Evolutionary conservation across 352 stramenopile genomes (phyloP).

Genomic region (Halophytophthora batemanensis): DNA sequence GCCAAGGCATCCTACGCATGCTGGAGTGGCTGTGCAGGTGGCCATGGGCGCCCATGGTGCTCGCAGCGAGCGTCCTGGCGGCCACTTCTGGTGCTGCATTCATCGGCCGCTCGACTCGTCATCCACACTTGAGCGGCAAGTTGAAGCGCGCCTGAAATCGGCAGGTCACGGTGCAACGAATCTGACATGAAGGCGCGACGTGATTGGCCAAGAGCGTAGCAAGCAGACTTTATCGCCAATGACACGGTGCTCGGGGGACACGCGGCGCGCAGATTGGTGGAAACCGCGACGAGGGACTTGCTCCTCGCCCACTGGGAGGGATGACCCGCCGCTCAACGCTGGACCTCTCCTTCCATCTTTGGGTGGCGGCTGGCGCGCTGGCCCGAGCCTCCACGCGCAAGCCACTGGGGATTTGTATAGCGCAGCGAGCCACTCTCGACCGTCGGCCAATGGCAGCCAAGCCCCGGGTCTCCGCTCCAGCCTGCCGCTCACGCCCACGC

Average conservation of each 20-base stretch:
- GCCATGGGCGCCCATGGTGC: constrained; percentile 17
- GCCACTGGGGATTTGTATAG: too few relatives aligned
- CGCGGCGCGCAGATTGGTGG: not conserved
- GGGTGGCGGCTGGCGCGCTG: too few relatives aligned
- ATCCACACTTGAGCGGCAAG: constrained; percentile 8
- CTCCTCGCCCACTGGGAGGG: constrained; percentile 10
- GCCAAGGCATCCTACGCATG: constrained; percentile 2
- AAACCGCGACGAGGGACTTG: not conserved
- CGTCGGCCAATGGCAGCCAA: not conserved
- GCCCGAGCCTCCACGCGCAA: not conserved
- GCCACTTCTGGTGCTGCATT: constrained; percentile 16
- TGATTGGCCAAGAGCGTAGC: constrained; percentile 19
- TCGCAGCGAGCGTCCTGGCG: constrained; percentile 6
- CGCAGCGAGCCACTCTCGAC: not conserved
- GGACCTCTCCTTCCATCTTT: too few relatives aligned
- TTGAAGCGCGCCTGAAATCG: too few relatives aligned
- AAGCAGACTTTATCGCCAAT: constrained; percentile 7
- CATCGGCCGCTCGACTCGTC: constrained; percentile 2
- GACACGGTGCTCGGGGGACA: constrained; percentile 13
- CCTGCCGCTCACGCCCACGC: not conserved
- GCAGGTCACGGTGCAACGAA: not conserved
- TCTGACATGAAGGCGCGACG: constrained; percentile 3
- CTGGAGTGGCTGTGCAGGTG: constrained; percentile 13
- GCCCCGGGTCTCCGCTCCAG: not conserved
- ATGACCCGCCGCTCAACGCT: constrained; percentile 4